Percentiles rank a stretch among this genome's conserved stretches.
These are phyloP conservation scores for Astrothelium macrocarpum DNA, from an alignment of 495 filamentous ascomycete genomes.

Conservation along the genomic window DNA sequence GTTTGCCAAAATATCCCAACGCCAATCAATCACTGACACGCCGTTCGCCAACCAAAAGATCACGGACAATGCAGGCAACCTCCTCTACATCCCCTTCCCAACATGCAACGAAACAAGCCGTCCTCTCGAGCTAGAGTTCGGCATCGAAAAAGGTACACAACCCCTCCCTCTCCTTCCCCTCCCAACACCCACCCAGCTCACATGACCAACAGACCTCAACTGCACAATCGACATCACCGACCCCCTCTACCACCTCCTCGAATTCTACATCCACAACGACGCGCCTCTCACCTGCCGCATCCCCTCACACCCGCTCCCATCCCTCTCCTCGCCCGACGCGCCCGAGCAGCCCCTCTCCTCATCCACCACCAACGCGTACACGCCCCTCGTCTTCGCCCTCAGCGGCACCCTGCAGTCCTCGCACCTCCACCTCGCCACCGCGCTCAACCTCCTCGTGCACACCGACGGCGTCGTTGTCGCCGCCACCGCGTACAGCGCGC, in stretches of 20 bases:
- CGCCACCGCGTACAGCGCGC: conserved; percentile 75
- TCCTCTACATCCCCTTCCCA: conserved; percentile 90
- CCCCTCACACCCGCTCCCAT: conserved; percentile 47
- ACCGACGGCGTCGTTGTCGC: conserved; percentile 72
- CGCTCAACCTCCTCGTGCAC: conserved; percentile 80
- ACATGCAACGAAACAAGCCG: conserved; percentile 79
- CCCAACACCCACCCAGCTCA: conserved; percentile 6
- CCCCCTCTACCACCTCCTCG: conserved; percentile 89
- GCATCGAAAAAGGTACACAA: conserved; percentile 49
- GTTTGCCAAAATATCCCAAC: background rate
- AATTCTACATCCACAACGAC: conserved; percentile 98
- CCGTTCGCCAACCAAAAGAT: conserved; percentile 48
- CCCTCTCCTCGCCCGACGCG: conserved; percentile 16
- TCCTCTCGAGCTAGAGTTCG: conserved; percentile 77
- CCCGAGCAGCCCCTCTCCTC: conserved; percentile 15
- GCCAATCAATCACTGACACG: background rate
- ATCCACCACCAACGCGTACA: conserved; percentile 34
- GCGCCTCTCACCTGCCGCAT: conserved; percentile 87
- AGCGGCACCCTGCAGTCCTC: conserved; percentile 79
- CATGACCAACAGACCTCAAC: conserved; percentile 54
- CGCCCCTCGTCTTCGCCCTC: conserved; percentile 69
- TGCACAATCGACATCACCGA: conserved; percentile 87
- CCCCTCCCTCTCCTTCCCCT: background rate
- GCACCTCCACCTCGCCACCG: conserved; percentile 84
- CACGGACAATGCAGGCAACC: conserved; percentile 64